A percentile compares a stretch with the other conserved stretches of the same genome.
phyloP scores from a whole-genome alignment of 1,284 basidiomycete genomes.

The Cryptococcus sp. region DNA sequence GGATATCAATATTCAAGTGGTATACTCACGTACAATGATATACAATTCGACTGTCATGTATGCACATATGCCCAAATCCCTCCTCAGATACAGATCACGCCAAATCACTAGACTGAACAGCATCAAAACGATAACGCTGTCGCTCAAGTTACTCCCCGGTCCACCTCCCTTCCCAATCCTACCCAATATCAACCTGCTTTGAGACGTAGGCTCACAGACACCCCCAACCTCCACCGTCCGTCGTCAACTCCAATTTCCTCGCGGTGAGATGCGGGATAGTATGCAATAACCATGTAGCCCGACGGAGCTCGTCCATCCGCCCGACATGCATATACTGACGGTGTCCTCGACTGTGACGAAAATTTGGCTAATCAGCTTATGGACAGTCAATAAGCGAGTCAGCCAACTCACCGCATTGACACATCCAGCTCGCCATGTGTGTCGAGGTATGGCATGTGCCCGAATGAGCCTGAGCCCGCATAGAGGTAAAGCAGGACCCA shows the following conservation, averaged over 20 bases:
- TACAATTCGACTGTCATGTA: too few species aligned
- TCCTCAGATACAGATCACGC: too few species aligned
- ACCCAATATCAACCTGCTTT: too few species aligned
- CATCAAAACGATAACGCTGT: too few species aligned
- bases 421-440: slow-evolving; percentile 92
- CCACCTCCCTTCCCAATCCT: too few species aligned
- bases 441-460: slow-evolving; percentile 89
- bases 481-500: slow-evolving; percentile 93
- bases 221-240: slow-evolving; percentile 93
- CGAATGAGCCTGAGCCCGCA: slow-evolving; percentile 83
- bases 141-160: too few species aligned
- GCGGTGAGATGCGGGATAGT: slow-evolving; percentile 88
- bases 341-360: slow-evolving; percentile 67
- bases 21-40: too few species aligned
- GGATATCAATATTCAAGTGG: too few species aligned
- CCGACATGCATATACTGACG: slow-evolving; percentile 83
- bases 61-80: too few species aligned
- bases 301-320: slow-evolving; percentile 89
- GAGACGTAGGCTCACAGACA: slow-evolving; percentile 60
- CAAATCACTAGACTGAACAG: too few species aligned
- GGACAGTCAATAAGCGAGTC: not conserved
- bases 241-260: slow-evolving; percentile 78
- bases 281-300: slow-evolving; percentile 79
- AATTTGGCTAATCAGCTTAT: slow-evolving; percentile 2
- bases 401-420: slow-evolving; percentile 70